Percentiles rank a stretch among this genome's conserved stretches.
These are phyloP conservation scores for Delonix regia DNA, from an alignment of 306 rosid species.

Conservation along the genomic window DNA sequence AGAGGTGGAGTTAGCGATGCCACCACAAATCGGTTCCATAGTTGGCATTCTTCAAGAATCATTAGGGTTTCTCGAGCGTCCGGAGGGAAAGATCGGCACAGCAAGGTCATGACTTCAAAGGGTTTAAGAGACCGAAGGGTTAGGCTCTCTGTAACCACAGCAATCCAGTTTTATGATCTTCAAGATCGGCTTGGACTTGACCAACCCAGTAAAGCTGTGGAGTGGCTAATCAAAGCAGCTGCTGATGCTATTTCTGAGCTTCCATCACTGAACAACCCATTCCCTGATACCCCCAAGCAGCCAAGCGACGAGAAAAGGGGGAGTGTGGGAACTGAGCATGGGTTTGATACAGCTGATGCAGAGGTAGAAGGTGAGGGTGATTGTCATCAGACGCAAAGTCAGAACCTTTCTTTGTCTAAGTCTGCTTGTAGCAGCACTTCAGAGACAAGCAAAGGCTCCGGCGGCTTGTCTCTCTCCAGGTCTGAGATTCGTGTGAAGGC, in stretches of 20 bases:
- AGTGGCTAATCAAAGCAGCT: slow-evolving; percentile 88
- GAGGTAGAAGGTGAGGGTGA: slow-evolving; percentile 44
- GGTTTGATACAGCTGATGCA: slow-evolving; percentile 54
- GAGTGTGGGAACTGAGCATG: slow-evolving; percentile 43
- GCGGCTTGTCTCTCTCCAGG: slow-evolving; percentile 81
- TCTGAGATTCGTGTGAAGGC: slow-evolving; percentile 72
- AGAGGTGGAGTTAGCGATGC: slow-evolving; percentile 18
- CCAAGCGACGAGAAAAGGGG: slow-evolving; percentile 57
- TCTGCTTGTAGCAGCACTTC: slow-evolving; percentile 92
- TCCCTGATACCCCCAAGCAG: slow-evolving; percentile 71
- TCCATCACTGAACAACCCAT: slow-evolving; percentile 63
- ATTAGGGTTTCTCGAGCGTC: slow-evolving; percentile 91
- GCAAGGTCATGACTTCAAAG: slow-evolving; percentile 92
- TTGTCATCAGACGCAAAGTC: slow-evolving; percentile 48
- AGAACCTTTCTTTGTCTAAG: slow-evolving; percentile 68
- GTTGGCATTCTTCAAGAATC: slow-evolving; percentile 84
- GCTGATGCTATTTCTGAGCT: slow-evolving; percentile 73
- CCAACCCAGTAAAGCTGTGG: slow-evolving; percentile 95
- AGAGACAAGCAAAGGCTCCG: slow-evolving; percentile 94
- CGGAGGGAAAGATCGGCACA: slow-evolving; percentile 94
- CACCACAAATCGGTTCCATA: slow-evolving; percentile 51
- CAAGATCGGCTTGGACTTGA: slow-evolving; percentile 90
- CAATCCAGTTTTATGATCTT: slow-evolving; percentile 91
- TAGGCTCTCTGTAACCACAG: slow-evolving; percentile 80
- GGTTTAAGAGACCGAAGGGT: slow-evolving; percentile 91